Evolutionary conservation across 192 early-diverging fungal species (phyloP).

Genomic region (Mortierella antarctica): DNA sequence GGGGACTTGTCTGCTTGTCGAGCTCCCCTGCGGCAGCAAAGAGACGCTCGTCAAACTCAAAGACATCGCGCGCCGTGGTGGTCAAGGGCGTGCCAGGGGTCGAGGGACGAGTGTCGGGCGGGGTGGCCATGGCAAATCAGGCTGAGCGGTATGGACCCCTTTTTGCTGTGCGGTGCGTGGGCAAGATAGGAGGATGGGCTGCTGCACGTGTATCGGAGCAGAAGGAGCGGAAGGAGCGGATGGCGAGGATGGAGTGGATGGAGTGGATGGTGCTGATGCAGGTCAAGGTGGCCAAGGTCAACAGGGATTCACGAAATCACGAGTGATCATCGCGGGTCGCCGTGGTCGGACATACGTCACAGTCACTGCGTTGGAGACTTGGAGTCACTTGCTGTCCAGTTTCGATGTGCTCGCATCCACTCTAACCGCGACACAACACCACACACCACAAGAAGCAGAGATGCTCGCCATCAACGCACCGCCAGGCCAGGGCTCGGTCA

Average conservation of each 20-base stretch:
- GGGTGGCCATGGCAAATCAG: constrained; percentile 21
- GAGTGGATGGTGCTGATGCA: background rate
- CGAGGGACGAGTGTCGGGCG: constrained; percentile 41
- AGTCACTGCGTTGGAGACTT: no score
- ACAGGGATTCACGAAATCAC: no score
- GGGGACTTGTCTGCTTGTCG: constrained; percentile 42
- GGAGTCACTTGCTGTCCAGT: no score
- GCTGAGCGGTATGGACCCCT: no score
- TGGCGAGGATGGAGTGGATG: background rate
- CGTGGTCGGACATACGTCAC: no score
- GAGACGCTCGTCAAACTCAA: constrained; percentile 48
- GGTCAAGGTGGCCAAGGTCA: background rate
- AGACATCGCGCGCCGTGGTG: constrained; percentile 41
- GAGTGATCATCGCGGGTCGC: no score
- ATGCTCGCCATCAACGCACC: constrained; percentile 49
- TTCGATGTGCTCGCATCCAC: no score
- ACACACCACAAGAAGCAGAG: background rate
- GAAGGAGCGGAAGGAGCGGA: background rate
- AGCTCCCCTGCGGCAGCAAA: constrained; percentile 42
- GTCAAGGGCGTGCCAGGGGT: constrained; percentile 47
- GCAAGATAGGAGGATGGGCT: background rate
- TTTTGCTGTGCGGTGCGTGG: background rate
- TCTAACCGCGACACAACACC: no score
- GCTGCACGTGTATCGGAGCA: background rate
- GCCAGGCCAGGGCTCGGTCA: constrained; percentile 28